A percentile compares a stretch with the other conserved stretches of the same genome.
Conservation (phyloP, 257 asterid species). For the Lithospermum erythrorhizon region DNA sequence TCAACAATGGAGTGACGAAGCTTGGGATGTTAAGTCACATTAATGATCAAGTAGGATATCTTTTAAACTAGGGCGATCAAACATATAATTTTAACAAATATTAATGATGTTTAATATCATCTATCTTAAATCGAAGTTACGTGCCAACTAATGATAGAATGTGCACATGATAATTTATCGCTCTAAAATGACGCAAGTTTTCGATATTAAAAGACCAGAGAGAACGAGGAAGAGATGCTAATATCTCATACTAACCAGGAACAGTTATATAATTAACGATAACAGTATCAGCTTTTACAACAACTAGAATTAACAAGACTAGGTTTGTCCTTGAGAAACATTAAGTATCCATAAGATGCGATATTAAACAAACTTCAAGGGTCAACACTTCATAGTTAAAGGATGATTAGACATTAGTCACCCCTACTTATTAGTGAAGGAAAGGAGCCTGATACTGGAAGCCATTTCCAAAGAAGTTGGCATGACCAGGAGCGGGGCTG, state of each 20-base stretch:
- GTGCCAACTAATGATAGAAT: no score
- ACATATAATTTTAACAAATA: no score
- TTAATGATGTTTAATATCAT: no score
- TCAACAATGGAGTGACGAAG: no score
- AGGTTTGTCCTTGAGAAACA: slow-evolving; percentile 13
- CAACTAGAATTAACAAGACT: slow-evolving; percentile 49
- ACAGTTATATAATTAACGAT: slow-evolving; percentile 26
- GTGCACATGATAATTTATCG: no score
- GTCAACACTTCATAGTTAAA: slow-evolving; percentile 56
- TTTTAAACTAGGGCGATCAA: no score
- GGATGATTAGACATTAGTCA: slow-evolving; percentile 33
- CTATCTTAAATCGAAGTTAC: no score
- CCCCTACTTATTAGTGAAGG: slow-evolving; percentile 84
- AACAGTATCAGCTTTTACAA: slow-evolving; percentile 57
- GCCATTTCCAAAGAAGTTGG: slow-evolving; percentile 75
- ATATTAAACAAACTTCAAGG: slow-evolving; percentile 41
- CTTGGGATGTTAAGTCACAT: no score
- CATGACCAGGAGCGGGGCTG: slow-evolving; percentile 54
- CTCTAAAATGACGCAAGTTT: no score
- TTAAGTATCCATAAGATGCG: slow-evolving; percentile 31
- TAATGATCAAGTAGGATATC: no score
- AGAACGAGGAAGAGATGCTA: not conserved
- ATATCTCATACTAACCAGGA: slow-evolving; percentile 1
- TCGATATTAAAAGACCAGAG: no score
- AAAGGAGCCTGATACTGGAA: slow-evolving; percentile 90